These are phyloP conservation scores for Phytophthora syringae DNA, from an alignment of 352 stramenopile species.

Conservation along the genomic window DNA sequence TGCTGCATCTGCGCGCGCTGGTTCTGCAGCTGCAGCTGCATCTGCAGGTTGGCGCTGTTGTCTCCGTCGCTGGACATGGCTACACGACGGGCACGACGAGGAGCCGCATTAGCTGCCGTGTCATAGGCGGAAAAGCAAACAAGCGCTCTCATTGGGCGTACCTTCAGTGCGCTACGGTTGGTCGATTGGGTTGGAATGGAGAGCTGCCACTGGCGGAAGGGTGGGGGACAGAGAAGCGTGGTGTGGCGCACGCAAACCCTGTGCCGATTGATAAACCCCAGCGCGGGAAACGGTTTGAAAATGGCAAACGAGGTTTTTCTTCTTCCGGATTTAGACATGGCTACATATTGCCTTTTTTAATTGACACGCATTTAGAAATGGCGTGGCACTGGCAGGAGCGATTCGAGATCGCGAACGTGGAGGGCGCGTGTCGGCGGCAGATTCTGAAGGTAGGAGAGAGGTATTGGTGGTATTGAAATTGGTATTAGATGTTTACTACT, in stretches of 20 bases:
- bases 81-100: background rate
- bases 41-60: constrained; percentile 75
- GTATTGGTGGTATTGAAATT: constrained; percentile 5
- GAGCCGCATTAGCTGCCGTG: too few species aligned
- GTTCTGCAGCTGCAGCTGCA: constrained; percentile 88
- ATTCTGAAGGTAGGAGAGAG: constrained; percentile 46
- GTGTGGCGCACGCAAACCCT: background rate
- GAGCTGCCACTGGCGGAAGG: constrained; percentile 22
- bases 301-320: constrained; percentile 19
- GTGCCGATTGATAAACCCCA: constrained; percentile 11
- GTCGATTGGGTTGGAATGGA: constrained; percentile 24
- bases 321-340: constrained; percentile 24
- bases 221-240: background rate
- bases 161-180: constrained; percentile 33
- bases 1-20: constrained; percentile 90
- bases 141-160: constrained; percentile 65
- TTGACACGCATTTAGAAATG: constrained; percentile 5
- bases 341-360: constrained; percentile 5
- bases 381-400: constrained; percentile 79
- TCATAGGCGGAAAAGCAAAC: constrained; percentile 77
- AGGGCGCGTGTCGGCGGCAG: constrained; percentile 50
- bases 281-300: constrained; percentile 16
- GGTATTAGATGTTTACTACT: constrained; percentile 3
- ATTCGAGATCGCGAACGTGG: constrained; percentile 35
- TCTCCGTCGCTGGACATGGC: constrained; percentile 66